phyloP scores from a whole-genome alignment of 192 early-diverging fungal species.

The Entomortierella beljakovae region DNA sequence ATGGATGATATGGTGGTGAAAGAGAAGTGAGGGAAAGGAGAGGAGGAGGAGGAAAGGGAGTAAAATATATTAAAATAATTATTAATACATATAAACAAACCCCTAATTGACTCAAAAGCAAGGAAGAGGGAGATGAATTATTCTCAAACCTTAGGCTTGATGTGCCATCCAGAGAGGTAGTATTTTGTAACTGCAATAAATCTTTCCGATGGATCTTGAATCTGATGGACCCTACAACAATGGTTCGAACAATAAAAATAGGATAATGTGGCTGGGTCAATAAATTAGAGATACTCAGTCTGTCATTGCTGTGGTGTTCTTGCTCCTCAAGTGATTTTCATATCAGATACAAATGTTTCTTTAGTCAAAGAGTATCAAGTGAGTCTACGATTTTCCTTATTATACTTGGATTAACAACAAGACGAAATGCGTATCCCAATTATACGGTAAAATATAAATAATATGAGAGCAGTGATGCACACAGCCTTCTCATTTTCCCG shows the following conservation, averaged over 20 bases:
- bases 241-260: neutral
- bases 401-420: too few species aligned
- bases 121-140: neutral
- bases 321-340: too few species aligned
- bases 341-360: too few species aligned
- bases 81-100: neutral
- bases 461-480: too few species aligned
- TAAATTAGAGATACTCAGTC: neutral
- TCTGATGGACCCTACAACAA: slow-evolving; percentile 69
- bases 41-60: too few species aligned
- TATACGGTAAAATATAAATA: too few species aligned
- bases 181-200: slow-evolving; percentile 88
- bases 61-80: neutral
- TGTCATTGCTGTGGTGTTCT: neutral
- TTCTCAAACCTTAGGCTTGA: slow-evolving; percentile 81
- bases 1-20: too few species aligned
- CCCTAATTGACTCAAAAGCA: neutral
- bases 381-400: too few species aligned
- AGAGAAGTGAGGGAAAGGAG: too few species aligned
- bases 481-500: too few species aligned
- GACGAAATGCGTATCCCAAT: too few species aligned
- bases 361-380: too few species aligned
- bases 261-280: neutral
- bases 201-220: slow-evolving; percentile 76
- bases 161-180: slow-evolving; percentile 93